Evolutionary conservation across 805 yeast genomes (phyloP).

Genomic region (Suhomyces pyralidae): DNA sequence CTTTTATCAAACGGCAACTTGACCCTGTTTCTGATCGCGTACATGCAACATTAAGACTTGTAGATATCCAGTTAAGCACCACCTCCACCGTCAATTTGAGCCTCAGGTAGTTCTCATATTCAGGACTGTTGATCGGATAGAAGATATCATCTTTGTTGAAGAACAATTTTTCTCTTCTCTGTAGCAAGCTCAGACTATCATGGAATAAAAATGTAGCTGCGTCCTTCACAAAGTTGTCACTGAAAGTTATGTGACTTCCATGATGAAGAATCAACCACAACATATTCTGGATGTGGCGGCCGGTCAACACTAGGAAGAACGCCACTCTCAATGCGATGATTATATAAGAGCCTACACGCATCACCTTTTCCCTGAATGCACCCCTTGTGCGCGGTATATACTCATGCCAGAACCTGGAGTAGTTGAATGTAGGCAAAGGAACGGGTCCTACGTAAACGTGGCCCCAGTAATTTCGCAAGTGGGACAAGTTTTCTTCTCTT

Average conservation of each 20-base stretch:
- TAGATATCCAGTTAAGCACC: constrained; percentile 5
- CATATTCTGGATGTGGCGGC: constrained; percentile 13
- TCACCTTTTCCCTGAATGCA: no score
- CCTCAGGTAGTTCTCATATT: not conserved
- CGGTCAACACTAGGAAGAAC: constrained; percentile 9
- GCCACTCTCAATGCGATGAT: constrained; percentile 9
- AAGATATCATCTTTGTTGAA: constrained; percentile 10
- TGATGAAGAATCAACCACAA: constrained; percentile 18
- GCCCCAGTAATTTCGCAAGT: constrained; percentile 6
- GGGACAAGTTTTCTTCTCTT: not conserved
- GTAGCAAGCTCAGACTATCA: constrained; percentile 14
- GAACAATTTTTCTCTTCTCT: constrained; percentile 9
- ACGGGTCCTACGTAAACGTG: constrained; percentile 3
- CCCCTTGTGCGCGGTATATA: constrained; percentile 7
- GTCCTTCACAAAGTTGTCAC: constrained; percentile 27
- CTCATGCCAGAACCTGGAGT: constrained; percentile 15
- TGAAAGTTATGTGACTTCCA: constrained; percentile 28
- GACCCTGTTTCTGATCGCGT: not conserved
- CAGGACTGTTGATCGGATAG: not conserved
- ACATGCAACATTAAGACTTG: not conserved
- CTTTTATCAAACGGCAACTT: not conserved
- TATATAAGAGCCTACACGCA: not conserved
- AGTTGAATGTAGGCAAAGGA: constrained; percentile 15
- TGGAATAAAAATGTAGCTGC: constrained; percentile 25
- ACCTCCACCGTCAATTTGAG: not conserved